Evolutionary conservation across 352 stramenopile species (phyloP), one percentile per base, ranked within the genome.

Genomic region (Peronosclerospora sorghi): DNA sequence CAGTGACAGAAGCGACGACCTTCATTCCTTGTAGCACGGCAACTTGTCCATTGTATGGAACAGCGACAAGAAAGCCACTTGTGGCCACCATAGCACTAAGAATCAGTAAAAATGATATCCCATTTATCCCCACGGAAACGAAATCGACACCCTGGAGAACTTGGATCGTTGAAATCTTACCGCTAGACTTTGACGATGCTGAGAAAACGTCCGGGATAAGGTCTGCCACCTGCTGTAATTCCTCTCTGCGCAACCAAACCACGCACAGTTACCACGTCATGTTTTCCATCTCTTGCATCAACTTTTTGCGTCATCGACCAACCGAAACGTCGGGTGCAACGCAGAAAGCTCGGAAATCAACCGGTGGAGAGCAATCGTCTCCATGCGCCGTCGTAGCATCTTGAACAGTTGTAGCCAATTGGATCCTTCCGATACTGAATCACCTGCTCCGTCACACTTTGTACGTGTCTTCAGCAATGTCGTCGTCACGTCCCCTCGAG

Each of bases 311-410:
- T 27, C 19, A 29, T 36, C 23, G 23, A 27, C 51, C 43, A 41
- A 66, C 57, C 47, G 34, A 38, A 66, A 50, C n/a, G 57, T 62
- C 26, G 52, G 39, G 27, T 57, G 48, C 8, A 59, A 53, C 2
- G n/a, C 15, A 41, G 35, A 39, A 15, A 59, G 43, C 27, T 40
- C 18, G 6, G 50, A 26, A 14, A 63, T 28, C 9, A 54, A 8
- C 0, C 18, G 32, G 13, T 21, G 40, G 7, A 50, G 2, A 6
- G 43, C 19, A 17, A 45, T 5, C 23, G 52, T 4, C n/a, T 53
- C 23, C 5, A 59, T 8, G 2, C 42, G 27, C 23, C 29, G 34
- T 27, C 8, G 28, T 9, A 58, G 5, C 8, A 1, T n/a, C 20
- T 45, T 24, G 9, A 46, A 4, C 15, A 46, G 29, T 32, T 29